A percentile compares a stretch with the other conserved stretches of the same genome.
These are phyloP conservation scores for Gloeophyllum trabeum DNA, from an alignment of 768 basidiomycete species.

Conservation along the genomic window DNA sequence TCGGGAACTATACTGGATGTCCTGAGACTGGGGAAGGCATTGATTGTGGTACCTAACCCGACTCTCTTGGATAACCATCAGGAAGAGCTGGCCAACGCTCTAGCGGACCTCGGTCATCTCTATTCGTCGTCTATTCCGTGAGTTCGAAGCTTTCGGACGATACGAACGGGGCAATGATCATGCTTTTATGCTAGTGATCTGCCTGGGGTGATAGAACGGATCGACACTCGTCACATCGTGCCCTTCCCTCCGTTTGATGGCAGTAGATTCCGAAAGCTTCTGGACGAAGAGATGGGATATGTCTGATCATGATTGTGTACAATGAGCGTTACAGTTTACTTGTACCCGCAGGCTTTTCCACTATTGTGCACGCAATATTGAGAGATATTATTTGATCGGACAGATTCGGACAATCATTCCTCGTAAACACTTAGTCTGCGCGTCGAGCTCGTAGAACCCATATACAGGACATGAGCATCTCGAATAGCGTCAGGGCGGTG, in stretches of 20 bases:
- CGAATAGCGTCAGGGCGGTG: too few relatives aligned
- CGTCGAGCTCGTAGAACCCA: too few relatives aligned
- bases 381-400: too few relatives aligned
- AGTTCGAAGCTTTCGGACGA: conserved; percentile 19
- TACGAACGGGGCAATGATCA: too few relatives aligned
- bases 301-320: conserved; percentile 24
- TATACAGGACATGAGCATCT: too few relatives aligned
- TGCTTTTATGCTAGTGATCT: conserved; percentile 31
- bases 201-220: conserved; percentile 35
- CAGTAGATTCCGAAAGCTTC: conserved; percentile 47
- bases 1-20: conserved; percentile 92
- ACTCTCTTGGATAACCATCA: conserved; percentile 91
- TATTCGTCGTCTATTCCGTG: conserved; percentile 46
- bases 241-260: conserved; percentile 65
- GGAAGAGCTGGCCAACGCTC: conserved; percentile 67
- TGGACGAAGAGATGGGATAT: conserved; percentile 79
- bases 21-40: conserved; percentile 56
- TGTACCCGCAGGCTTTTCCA: too few relatives aligned
- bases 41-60: conserved; percentile 86
- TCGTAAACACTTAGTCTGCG: too few relatives aligned
- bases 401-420: too few relatives aligned
- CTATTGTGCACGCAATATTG: too few relatives aligned
- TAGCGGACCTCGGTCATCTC: conserved; percentile 49
- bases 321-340: too few relatives aligned
- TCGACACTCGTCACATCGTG: conserved; percentile 31